Evolutionary conservation across 257 asterid genomes (phyloP).

Genomic region (Phtheirospermum japonicum): DNA sequence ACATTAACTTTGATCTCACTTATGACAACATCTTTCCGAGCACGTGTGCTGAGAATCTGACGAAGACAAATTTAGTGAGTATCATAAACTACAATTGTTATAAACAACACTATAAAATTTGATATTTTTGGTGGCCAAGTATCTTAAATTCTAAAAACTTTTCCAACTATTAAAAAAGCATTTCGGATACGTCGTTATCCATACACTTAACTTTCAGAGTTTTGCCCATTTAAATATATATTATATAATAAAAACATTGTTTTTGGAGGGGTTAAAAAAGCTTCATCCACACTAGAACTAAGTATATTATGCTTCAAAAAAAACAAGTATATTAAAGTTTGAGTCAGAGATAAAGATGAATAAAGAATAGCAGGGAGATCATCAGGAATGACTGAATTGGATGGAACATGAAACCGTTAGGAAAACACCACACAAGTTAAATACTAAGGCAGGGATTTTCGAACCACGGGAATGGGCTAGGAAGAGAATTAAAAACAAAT

Average conservation of each 20-base stretch:
- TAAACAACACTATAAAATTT: not conserved
- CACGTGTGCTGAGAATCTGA: slow-evolving; percentile 87
- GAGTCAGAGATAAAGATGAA: not conserved
- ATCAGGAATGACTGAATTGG: slow-evolving; percentile 6
- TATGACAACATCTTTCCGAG: slow-evolving; percentile 79
- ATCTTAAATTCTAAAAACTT: too few species aligned
- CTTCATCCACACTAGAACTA: not conserved
- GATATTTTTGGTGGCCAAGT: too few species aligned
- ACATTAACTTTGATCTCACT: slow-evolving; percentile 80
- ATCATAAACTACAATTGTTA: not conserved
- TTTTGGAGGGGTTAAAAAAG: not conserved
- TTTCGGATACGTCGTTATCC: not conserved
- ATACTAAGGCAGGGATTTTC: slow-evolving; percentile 15
- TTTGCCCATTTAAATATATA: not conserved
- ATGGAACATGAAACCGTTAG: slow-evolving; percentile 9
- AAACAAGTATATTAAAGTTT: not conserved
- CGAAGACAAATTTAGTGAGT: slow-evolving; percentile 28
- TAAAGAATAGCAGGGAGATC: not conserved
- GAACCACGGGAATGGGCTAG: not conserved
- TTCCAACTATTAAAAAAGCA: not conserved
- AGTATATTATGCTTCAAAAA: not conserved
- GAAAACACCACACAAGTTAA: not conserved
- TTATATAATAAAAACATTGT: not conserved
- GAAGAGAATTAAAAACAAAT: slow-evolving; percentile 5
- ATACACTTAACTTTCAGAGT: not conserved